A percentile compares a stretch with the other conserved stretches of the same genome.
These are phyloP conservation scores for Hypomyces rosellus DNA, from an alignment of 2,329 filamentous ascomycete genomes.

Conservation along the genomic window DNA sequence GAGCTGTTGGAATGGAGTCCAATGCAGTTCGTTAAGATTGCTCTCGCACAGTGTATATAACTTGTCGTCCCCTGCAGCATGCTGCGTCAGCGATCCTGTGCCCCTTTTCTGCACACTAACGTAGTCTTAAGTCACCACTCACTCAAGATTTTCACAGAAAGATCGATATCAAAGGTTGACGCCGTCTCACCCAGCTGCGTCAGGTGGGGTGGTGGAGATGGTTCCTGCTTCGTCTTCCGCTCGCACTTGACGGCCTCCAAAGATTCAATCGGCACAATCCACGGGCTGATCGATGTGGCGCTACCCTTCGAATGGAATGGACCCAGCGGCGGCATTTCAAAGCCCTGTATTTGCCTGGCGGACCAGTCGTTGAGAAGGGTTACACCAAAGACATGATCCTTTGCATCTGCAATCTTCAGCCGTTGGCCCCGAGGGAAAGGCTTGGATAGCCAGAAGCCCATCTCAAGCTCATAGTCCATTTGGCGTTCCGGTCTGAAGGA, in stretches of 20 bases:
- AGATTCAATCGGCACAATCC: conserved; percentile 51
- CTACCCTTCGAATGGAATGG: conserved; percentile 54
- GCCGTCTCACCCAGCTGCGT: background rate
- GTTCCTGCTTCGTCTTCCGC: background rate
- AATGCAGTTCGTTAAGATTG: conserved; percentile 4
- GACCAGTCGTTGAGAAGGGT: conserved; percentile 55
- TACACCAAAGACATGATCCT: conserved; percentile 64
- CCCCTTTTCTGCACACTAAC: too few species aligned
- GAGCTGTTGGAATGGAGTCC: conserved; percentile 6
- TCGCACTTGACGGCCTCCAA: conserved; percentile 24
- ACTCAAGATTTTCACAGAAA: background rate
- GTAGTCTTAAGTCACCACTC: background rate
- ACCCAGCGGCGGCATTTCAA: conserved; percentile 51
- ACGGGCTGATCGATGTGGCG: conserved; percentile 49
- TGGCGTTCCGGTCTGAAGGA: background rate
- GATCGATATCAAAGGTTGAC: background rate
- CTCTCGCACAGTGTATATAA: conserved; percentile 1
- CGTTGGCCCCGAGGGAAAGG: conserved; percentile 55
- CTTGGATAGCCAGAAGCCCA: conserved; percentile 61
- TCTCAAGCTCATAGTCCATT: conserved; percentile 65
- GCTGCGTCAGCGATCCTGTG: background rate
- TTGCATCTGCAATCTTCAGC: conserved; percentile 54
- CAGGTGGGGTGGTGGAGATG: background rate
- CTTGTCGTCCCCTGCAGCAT: background rate
- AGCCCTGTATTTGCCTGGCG: conserved; percentile 49